Percentiles rank a stretch among this genome's conserved stretches.
Conservation (phyloP, 2,329 filamentous ascomycete species). For the Cladophialophora exuberans region DNA sequence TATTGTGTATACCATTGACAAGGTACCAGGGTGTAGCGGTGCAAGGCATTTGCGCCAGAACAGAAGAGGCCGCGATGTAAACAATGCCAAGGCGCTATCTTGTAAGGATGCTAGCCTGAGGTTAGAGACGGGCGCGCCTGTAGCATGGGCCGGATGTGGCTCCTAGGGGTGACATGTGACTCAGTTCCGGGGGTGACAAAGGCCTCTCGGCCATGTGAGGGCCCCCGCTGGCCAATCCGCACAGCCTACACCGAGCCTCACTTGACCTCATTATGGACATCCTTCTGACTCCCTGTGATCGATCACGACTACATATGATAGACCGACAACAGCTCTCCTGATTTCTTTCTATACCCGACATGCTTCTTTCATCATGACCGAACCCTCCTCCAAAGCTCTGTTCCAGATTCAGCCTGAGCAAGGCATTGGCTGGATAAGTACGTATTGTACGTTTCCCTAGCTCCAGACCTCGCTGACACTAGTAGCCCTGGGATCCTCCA, state of each 20-base stretch:
- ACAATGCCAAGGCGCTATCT: conserved; percentile 17
- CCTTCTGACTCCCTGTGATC: conserved; percentile 11
- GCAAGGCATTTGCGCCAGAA: not conserved
- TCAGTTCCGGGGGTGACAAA: too few relatives aligned
- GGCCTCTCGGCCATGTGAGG: too few relatives aligned
- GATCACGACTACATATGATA: conserved; percentile 3
- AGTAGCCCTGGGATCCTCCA: conserved; percentile 81
- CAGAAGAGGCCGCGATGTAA: conserved; percentile 16
- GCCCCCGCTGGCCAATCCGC: too few relatives aligned
- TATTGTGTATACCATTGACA: not conserved
- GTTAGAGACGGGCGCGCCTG: not conserved
- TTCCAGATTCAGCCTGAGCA: conserved; percentile 69
- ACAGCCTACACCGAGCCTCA: not conserved
- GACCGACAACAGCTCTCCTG: not conserved
- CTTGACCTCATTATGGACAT: not conserved
- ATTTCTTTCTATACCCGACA: not conserved
- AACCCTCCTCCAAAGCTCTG: conserved; percentile 13
- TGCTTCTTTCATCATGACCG: conserved; percentile 24
- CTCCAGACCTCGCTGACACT: not conserved
- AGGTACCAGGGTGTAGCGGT: conserved; percentile 4
- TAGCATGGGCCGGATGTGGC: not conserved
- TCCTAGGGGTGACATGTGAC: not conserved
- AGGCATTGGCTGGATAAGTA: conserved; percentile 65
- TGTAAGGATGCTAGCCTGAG: not conserved
- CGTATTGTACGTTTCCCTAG: conserved; percentile 29